Percentiles rank a stretch among this genome's conserved stretches.
Conservation (phyloP, 352 stramenopile genomes). For the Globisporangium cystogenes region DNA sequence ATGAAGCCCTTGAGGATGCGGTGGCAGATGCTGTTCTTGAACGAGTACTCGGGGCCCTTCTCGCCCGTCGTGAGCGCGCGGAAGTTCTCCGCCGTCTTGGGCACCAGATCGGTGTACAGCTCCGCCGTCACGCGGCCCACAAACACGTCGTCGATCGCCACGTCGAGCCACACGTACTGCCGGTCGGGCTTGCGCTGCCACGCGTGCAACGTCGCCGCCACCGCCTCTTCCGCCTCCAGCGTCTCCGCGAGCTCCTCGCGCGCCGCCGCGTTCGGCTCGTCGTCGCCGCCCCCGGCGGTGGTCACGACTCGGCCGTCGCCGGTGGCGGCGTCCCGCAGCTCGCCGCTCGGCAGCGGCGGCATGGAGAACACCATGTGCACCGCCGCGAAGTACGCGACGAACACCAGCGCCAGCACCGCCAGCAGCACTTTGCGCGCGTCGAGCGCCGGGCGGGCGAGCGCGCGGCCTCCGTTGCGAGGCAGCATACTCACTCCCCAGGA, state of each 20-base stretch:
- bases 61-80: constrained; percentile 94
- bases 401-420: constrained; percentile 40
- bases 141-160: constrained; percentile 69
- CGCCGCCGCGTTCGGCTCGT: constrained; percentile 3
- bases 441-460: constrained; percentile 8
- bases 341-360: constrained; percentile 3
- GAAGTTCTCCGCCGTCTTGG: constrained; percentile 99
- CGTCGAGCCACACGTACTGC: constrained; percentile 84
- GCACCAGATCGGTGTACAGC: constrained; percentile 93
- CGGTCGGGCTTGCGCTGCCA: constrained; percentile 59
- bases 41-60: constrained; percentile 90
- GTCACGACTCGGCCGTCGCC: not conserved
- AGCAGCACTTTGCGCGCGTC: constrained; percentile 56
- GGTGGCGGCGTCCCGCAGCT: constrained; percentile 2
- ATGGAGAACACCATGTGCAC: constrained; percentile 66
- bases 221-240: constrained; percentile 7
- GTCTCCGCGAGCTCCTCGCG: constrained; percentile 12
- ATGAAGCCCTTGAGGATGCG: constrained; percentile 98
- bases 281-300: constrained; percentile 4
- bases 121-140: constrained; percentile 72
- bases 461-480: constrained; percentile 20
- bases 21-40: constrained; percentile 97
- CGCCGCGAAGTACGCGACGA: constrained; percentile 59
- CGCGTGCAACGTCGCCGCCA: constrained; percentile 5
- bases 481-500: too few species aligned